These are phyloP conservation scores for Penicillium lividum DNA, from an alignment of 495 filamentous ascomycete species.

Conservation along the genomic window DNA sequence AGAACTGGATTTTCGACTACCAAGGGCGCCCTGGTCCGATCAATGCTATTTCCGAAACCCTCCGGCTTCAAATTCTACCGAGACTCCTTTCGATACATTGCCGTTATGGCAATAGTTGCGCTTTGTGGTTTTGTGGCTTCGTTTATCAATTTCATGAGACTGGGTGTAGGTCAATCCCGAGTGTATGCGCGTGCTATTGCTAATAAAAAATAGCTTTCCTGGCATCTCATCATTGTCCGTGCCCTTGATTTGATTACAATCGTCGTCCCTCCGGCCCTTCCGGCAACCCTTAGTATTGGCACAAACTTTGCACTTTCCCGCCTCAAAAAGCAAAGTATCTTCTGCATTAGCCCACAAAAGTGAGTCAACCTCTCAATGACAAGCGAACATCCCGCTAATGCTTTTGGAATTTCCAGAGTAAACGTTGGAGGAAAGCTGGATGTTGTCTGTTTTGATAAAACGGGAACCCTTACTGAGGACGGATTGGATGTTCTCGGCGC, in stretches of 20 bases:
- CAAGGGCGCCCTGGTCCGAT: slow-evolving; percentile 92
- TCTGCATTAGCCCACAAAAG: slow-evolving; percentile 94
- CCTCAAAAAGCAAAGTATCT: slow-evolving; percentile 84
- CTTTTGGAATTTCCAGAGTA: slow-evolving; percentile 51
- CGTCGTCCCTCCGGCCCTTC: slow-evolving; percentile 94
- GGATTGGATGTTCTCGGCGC: slow-evolving; percentile 93
- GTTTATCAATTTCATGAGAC: slow-evolving; percentile 85
- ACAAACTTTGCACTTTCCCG: slow-evolving; percentile 91
- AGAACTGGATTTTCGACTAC: slow-evolving; percentile 97
- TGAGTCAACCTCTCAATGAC: slow-evolving; percentile 8
- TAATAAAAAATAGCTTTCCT: slow-evolving; percentile 58
- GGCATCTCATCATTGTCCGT: slow-evolving; percentile 86
- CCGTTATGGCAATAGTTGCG: slow-evolving; percentile 93
- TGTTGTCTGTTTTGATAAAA: slow-evolving; percentile 98
- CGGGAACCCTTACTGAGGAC: slow-evolving; percentile 95
- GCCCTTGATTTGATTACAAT: slow-evolving; percentile 97
- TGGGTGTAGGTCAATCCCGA: slow-evolving; percentile 54
- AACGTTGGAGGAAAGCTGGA: slow-evolving; percentile 97
- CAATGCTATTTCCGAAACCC: slow-evolving; percentile 98
- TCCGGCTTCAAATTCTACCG: slow-evolving; percentile 98
- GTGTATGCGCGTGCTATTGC: slow-evolving; percentile 7
- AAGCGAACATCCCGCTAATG: slow-evolving; percentile 2
- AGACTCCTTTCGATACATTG: slow-evolving; percentile 97
- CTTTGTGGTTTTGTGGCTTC: slow-evolving; percentile 84
- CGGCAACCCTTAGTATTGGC: slow-evolving; percentile 93